A percentile compares a stretch with the other conserved stretches of the same genome.
Evolutionary conservation across 306 rosid species (phyloP).

Genomic region (Neltuma alba): DNA sequence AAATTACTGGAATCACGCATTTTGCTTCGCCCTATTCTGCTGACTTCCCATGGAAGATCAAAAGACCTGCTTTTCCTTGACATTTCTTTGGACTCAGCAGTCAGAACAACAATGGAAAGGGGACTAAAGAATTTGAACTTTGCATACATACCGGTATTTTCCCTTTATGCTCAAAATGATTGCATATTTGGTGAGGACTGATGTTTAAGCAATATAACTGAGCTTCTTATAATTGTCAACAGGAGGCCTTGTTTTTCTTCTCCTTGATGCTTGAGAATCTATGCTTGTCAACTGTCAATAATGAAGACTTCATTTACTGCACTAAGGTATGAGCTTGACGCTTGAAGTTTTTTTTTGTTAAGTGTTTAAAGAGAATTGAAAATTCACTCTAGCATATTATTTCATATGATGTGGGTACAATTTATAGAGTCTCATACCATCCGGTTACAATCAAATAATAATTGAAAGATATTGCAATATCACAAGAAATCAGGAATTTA

Average conservation of each 20-base stretch:
- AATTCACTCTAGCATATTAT: too few species aligned
- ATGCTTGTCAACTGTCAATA: slow-evolving; percentile 35
- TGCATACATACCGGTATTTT: slow-evolving; percentile 28
- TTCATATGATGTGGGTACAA: too few species aligned
- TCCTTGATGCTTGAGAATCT: slow-evolving; percentile 42
- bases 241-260: slow-evolving; percentile 45
- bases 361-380: too few species aligned
- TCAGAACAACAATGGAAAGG: slow-evolving; percentile 43
- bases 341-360: neutral
- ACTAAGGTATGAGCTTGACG: slow-evolving; percentile 35
- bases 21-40: slow-evolving; percentile 35
- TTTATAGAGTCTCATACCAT: too few species aligned
- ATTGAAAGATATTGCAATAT: too few species aligned
- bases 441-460: too few species aligned
- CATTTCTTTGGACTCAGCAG: slow-evolving; percentile 41
- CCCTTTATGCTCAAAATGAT: neutral
- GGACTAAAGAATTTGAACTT: slow-evolving; percentile 30
- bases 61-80: slow-evolving; percentile 48
- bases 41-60: slow-evolving; percentile 28
- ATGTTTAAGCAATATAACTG: neutral
- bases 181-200: neutral
- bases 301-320: slow-evolving; percentile 49
- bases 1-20: slow-evolving; percentile 40
- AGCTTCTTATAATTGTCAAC: slow-evolving; percentile 18
- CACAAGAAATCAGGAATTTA: too few species aligned